Evolutionary conservation across 805 yeast species (phyloP).

Genomic region (Nakazawaea wickerhamii): DNA sequence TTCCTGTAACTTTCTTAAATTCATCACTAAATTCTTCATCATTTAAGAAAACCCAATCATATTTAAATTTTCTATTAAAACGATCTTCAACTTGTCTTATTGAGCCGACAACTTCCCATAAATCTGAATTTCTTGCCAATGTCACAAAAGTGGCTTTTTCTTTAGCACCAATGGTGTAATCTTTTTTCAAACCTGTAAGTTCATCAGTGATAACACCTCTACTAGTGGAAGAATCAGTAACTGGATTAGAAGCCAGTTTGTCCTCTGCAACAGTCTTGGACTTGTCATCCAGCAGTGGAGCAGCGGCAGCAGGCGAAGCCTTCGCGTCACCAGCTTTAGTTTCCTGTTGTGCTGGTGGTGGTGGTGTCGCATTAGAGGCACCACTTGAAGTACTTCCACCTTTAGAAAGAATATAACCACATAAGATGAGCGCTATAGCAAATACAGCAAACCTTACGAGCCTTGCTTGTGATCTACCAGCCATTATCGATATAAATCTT

Average conservation of each 20-base stretch:
- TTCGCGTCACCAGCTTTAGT: constrained; percentile 10
- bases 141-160: constrained; percentile 79
- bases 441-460: constrained; percentile 42
- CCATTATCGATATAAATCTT: constrained; percentile 22
- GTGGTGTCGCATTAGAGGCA: constrained; percentile 18
- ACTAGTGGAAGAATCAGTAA: background rate
- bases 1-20: constrained; percentile 61
- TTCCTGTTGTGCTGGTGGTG: background rate
- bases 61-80: constrained; percentile 72
- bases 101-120: constrained; percentile 55
- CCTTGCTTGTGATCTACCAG: constrained; percentile 41
- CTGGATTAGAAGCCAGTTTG: background rate
- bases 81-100: constrained; percentile 83
- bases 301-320: constrained; percentile 14
- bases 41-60: constrained; percentile 94
- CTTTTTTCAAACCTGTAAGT: constrained; percentile 11
- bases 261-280: constrained; percentile 11
- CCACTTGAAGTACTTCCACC: constrained; percentile 31
- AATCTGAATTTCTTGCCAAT: constrained; percentile 71
- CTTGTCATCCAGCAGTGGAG: background rate
- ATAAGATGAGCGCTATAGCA: constrained; percentile 38
- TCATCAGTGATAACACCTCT: constrained; percentile 12
- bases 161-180: constrained; percentile 15
- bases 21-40: constrained; percentile 82
- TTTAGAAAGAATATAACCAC: constrained; percentile 42